These are phyloP conservation scores for Calonectria naviculata DNA, from an alignment of 2,329 filamentous ascomycete species.

Conservation along the genomic window DNA sequence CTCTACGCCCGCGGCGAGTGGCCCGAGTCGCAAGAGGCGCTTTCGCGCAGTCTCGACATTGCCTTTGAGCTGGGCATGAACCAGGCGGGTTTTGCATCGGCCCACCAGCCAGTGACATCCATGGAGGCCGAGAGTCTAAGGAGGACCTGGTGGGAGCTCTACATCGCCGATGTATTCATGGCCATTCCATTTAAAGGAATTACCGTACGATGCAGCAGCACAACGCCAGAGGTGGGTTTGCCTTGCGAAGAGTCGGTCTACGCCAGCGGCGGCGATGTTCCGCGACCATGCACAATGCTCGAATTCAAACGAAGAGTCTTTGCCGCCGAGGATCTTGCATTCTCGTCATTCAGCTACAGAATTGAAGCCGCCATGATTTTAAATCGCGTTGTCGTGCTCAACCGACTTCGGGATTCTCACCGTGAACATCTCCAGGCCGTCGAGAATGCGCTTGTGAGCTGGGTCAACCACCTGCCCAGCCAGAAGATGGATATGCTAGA, in stretches of 20 bases:
- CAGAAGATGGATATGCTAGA: slow-evolving; percentile 33
- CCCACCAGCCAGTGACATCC: slow-evolving; percentile 3
- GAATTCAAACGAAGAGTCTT: slow-evolving; percentile 30
- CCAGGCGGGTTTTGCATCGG: slow-evolving; percentile 23
- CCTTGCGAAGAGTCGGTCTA: slow-evolving; percentile 35
- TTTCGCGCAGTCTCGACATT: slow-evolving; percentile 9
- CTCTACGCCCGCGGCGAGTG: slow-evolving; percentile 10
- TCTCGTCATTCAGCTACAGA: slow-evolving; percentile 37
- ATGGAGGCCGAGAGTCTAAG: slow-evolving; percentile 34
- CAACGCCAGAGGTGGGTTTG: slow-evolving; percentile 24
- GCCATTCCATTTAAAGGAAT: slow-evolving; percentile 24
- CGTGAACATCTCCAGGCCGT: slow-evolving; percentile 34
- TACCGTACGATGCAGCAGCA: slow-evolving; percentile 26
- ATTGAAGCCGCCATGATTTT: slow-evolving; percentile 35
- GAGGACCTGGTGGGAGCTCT: slow-evolving; percentile 39
- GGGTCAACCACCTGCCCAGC: slow-evolving; percentile 29
- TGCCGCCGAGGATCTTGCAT: slow-evolving; percentile 23
- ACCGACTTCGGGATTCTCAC: slow-evolving; percentile 24
- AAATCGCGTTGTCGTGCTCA: slow-evolving; percentile 25
- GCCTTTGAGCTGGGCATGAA: slow-evolving; percentile 34
- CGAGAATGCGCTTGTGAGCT: slow-evolving; percentile 34
- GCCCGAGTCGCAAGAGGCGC: not conserved
- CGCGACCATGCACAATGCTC: slow-evolving; percentile 21
- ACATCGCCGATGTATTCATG: slow-evolving; percentile 34
- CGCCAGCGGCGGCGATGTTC: slow-evolving; percentile 14